Base-by-base conservation (phyloP, 1,139 yeast genomes). In the Sugiyamaella neomexicana region DNA sequence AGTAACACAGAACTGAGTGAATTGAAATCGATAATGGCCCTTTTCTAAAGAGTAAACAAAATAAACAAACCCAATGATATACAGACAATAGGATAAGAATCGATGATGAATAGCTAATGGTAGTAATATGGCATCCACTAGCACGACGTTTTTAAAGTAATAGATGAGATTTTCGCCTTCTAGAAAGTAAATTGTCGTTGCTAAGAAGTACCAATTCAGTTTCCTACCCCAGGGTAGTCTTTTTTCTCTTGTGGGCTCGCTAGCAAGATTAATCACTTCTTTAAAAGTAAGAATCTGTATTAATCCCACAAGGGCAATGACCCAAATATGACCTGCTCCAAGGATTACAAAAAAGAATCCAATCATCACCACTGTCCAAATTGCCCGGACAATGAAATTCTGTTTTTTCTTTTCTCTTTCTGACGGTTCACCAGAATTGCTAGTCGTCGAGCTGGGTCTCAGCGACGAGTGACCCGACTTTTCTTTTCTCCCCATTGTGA, bases 281-380 rank as follows among this genome's bases (percentile, higher is more conserved):
- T 83, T 89, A 72, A 89, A 93, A 5, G 95, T 88, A 57, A 90
- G 79, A 40, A 89, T 77, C 72, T 93, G 97, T 59, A 89, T 80
- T 12, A 84, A 65, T 44, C 87, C 75, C 44, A 93, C 89, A 59
- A 89, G 74, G 4, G 80, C 71, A 58, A 91, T 87, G 58, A 91
- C 80, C 75, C 91, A 84, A 52, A 86, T 75, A 68, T 91, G 98
- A 32, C 99, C 99, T 3, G 93, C 82, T n/a, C 89, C 84, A 51
- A 93, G 75, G 29, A 86, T 77, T 27, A 79, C 72, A 61, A 90
- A 80, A 71, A 93, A 88, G 8, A 83, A 83, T 17, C 76, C 73
- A 60, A 93, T 86, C 98, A 93, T 91, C 29, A 93, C 90, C 65
- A 93, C 71, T 0, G 98, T 87, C 98, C 98, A 93, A 51, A 87